phyloP scores from a whole-genome alignment of 129 eudicot genomes.

The Gnaphalium uliginosum region DNA sequence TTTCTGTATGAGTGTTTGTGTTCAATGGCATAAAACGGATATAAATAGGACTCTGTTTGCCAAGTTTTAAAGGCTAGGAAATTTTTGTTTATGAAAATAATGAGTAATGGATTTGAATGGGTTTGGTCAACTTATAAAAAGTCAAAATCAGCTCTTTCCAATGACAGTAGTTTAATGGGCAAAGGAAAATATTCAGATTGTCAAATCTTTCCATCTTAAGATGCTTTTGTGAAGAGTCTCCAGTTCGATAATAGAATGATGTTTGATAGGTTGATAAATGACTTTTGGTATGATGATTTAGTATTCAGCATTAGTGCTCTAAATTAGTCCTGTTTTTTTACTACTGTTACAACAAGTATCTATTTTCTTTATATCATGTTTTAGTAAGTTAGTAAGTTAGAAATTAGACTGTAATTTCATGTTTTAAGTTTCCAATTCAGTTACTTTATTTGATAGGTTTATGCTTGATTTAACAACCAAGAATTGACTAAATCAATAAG shows the following conservation, averaged over 20 bases:
- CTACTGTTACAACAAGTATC: too few species aligned
- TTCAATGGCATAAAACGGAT: constrained; percentile 11
- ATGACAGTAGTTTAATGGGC: neutral
- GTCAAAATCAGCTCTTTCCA: constrained; percentile 17
- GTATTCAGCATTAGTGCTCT: neutral
- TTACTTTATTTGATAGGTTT: too few species aligned
- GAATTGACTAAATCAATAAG: too few species aligned
- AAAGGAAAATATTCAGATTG: neutral
- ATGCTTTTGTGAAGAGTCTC: neutral
- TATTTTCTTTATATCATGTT: too few species aligned
- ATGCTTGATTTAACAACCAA: too few species aligned
- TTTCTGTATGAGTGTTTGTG: constrained; percentile 10
- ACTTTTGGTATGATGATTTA: neutral
- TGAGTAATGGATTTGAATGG: constrained; percentile 9
- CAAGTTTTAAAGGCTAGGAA: neutral
- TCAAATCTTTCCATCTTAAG: constrained; percentile 16
- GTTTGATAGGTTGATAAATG: neutral
- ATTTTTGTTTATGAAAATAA: neutral
- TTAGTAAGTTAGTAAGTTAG: neutral
- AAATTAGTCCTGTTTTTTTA: neutral
- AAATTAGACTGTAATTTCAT: neutral
- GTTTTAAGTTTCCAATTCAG: neutral
- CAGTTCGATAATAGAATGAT: constrained; percentile 22
- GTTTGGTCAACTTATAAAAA: constrained; percentile 18
- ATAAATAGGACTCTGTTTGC: constrained; percentile 13